Evolutionary conservation across 2,329 filamentous ascomycete genomes (phyloP).

Genomic region (Trichophyton benhamiae): DNA sequence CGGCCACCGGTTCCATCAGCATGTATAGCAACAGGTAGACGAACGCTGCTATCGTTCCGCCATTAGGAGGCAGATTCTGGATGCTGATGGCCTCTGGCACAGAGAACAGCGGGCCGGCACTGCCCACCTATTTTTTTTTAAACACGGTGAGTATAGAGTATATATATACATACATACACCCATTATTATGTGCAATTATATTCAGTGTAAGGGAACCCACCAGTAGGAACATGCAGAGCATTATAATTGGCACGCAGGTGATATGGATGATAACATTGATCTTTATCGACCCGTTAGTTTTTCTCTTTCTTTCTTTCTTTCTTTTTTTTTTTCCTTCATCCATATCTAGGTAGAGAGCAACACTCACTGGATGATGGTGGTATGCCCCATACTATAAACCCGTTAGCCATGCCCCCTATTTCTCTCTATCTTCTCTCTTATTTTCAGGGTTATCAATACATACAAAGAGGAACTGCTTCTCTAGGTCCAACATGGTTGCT

Average conservation of each 20-base stretch:
- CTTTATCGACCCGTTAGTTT: constrained; percentile 26
- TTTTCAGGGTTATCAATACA: constrained; percentile 20
- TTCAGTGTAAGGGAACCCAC: constrained; percentile 27
- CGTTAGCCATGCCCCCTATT: not conserved
- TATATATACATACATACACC: not conserved
- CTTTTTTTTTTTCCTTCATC: too few species aligned
- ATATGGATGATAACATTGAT: constrained; percentile 54
- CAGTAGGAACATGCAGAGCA: constrained; percentile 48
- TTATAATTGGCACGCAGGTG: constrained; percentile 49
- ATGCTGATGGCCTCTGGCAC: constrained; percentile 43
- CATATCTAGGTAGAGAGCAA: not conserved
- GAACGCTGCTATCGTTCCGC: constrained; percentile 45
- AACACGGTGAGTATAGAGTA: not conserved
- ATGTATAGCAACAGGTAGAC: constrained; percentile 72
- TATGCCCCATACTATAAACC: constrained; percentile 51
- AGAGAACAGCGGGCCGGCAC: constrained; percentile 41
- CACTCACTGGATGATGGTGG: constrained; percentile 49
- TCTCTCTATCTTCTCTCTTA: not conserved
- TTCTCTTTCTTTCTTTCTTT: not conserved
- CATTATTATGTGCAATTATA: not conserved
- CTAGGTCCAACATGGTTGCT: constrained; percentile 41
- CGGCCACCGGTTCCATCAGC: constrained; percentile 86
- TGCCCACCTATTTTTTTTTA: constrained; percentile 38
- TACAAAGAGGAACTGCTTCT: constrained; percentile 56
- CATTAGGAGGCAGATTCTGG: constrained; percentile 47